Percentiles rank a stretch among this genome's conserved stretches.
phyloP scores from a whole-genome alignment of 2,329 filamentous ascomycete species.

The Paraphaeosphaeria minitans region DNA sequence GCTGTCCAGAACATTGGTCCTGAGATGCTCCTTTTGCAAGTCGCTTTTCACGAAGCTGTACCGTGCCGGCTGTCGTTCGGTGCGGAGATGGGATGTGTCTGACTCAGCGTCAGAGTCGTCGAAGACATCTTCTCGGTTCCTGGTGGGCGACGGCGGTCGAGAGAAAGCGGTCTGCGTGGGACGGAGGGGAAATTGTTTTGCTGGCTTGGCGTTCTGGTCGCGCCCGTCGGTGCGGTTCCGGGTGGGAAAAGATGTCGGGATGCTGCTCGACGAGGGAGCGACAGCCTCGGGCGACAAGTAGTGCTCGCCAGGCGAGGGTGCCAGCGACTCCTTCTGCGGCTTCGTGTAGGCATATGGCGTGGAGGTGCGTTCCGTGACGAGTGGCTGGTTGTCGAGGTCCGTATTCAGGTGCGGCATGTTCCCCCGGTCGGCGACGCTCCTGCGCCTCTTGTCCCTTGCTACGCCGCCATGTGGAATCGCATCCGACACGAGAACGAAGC shows the following conservation, averaged over 20 bases:
- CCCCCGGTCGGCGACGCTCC: slow-evolving; percentile 42
- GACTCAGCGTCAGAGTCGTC: slow-evolving; percentile 40
- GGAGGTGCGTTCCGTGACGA: slow-evolving; percentile 49
- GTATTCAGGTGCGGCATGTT: slow-evolving; percentile 45
- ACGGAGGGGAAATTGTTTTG: slow-evolving; percentile 34
- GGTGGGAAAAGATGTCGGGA: slow-evolving; percentile 32
- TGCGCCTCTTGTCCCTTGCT: slow-evolving; percentile 28
- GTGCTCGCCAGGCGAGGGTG: slow-evolving; percentile 47
- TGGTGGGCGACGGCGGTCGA: slow-evolving; percentile 22
- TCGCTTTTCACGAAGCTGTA: slow-evolving; percentile 49
- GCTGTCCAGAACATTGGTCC: slow-evolving; percentile 31
- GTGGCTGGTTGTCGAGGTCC: slow-evolving; percentile 43
- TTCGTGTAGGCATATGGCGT: slow-evolving; percentile 55
- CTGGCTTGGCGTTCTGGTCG: slow-evolving; percentile 33
- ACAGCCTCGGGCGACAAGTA: slow-evolving; percentile 57
- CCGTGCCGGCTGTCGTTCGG: slow-evolving; percentile 39
- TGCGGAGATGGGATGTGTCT: slow-evolving; percentile 32
- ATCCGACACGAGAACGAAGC: slow-evolving; percentile 64
- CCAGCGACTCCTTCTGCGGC: slow-evolving; percentile 37
- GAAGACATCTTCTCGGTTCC: slow-evolving; percentile 31
- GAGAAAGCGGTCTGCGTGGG: slow-evolving; percentile 27
- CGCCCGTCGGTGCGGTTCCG: slow-evolving; percentile 19
- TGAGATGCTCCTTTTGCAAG: slow-evolving; percentile 40
- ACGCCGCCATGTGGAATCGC: slow-evolving; percentile 26
- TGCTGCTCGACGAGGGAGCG: slow-evolving; percentile 44